Base-by-base conservation (phyloP, 2,329 filamentous ascomycete species). In the Xylaria arbuscula region DNA sequence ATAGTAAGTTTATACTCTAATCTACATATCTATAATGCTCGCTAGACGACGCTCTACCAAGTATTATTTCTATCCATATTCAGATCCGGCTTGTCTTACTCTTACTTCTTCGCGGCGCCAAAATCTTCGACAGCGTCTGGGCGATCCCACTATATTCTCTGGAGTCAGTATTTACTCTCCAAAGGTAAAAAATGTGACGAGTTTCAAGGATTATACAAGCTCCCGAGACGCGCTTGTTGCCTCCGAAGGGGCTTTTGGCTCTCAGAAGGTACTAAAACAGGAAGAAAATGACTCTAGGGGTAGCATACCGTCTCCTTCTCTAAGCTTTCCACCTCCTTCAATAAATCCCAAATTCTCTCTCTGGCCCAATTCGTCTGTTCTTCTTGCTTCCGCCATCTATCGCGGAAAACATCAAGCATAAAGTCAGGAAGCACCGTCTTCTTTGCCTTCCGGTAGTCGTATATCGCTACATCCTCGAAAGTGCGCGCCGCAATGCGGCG, bases 381-480 rank as follows among this genome's bases (percentile, higher is more conserved):
- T 76, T 91, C 86, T 77, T 94, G 91, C 72, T 87, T 77, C 51
- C 82, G 79, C 82, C 87, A 92, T 15, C 87, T 88, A 56, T 85
- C 79, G 62, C 81, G 80, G 73, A 93, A 89, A 55, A 87, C 85
- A 8, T 87, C 82, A 53, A 88, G 76, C 82, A 92, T 88, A 73
- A 90, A 93, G 0, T 83, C 80, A 57, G 84, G 84, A 54, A 93
- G 78, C 2, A 82, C 75, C 1, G 84, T 84, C 80, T 91, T 92
- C 76, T 81, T 84, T 10, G 81, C 86, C 32, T 80, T 77, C 36
- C 78, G 81, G 78, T 93, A 93, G 80, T 97, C 91, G 80, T 96
- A 97, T 0, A 93, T 83, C 10, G 92, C 91, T 66, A 93, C 88
- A 72, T 95, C 92, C 80, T 98, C 94, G 34, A 88, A 83, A 65